Conservation (phyloP, 2,329 filamentous ascomycete species). For the Arachnomyces sp. region DNA sequence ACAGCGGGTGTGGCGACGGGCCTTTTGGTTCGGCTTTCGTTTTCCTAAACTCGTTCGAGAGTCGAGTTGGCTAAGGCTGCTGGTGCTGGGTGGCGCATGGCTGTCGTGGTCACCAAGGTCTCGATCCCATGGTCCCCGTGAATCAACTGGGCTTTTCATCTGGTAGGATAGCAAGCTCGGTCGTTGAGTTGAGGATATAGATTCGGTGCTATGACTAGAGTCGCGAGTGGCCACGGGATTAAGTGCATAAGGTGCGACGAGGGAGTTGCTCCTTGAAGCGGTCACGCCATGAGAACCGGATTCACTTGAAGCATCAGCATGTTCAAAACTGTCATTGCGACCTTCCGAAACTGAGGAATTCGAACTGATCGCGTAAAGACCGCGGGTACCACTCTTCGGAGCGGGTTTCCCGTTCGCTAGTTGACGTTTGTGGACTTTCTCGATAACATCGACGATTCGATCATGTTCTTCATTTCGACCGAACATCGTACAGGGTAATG, state of each 20-base stretch:
- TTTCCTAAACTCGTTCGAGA: constrained; percentile 24
- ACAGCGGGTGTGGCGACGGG: constrained; percentile 48
- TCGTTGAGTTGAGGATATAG: constrained; percentile 26
- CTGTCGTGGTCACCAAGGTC: constrained; percentile 33
- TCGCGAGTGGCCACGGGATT: constrained; percentile 27
- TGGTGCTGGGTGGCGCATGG: constrained; percentile 24
- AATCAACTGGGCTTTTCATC: constrained; percentile 31
- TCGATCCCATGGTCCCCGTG: constrained; percentile 22
- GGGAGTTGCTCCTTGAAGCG: constrained; percentile 7
- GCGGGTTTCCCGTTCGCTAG: constrained; percentile 27
- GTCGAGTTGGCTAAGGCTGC: constrained; percentile 25
- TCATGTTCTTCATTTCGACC: constrained; percentile 67
- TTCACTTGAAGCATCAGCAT: constrained; percentile 49
- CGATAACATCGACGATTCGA: constrained; percentile 65
- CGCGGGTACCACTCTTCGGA: constrained; percentile 28
- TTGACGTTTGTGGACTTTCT: constrained; percentile 65
- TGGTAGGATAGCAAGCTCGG: constrained; percentile 19
- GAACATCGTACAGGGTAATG: constrained; percentile 72
- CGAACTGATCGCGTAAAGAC: constrained; percentile 45
- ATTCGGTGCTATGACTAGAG: constrained; percentile 28
- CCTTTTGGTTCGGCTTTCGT: constrained; percentile 40
- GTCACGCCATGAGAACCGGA: constrained; percentile 40
- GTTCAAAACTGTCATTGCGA: constrained; percentile 40
- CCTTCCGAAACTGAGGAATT: constrained; percentile 46
- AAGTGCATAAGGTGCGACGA: constrained; percentile 20